Conservation (phyloP, 805 yeast genomes). For the Yarrowia sp. region DNA sequence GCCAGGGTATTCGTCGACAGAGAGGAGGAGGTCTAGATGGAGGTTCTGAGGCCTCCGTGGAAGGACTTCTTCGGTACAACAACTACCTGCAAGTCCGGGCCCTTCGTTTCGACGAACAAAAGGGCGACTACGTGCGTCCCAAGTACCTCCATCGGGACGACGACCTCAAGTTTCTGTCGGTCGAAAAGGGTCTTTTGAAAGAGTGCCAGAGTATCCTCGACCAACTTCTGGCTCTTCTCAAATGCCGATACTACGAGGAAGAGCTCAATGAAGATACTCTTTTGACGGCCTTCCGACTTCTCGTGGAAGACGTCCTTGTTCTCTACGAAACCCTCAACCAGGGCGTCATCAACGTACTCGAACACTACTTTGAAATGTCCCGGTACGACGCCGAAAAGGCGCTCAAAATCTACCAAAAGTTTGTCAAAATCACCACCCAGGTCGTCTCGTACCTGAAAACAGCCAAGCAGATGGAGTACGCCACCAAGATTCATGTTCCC, state of each 20-base stretch:
- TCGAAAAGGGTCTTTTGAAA: conserved; percentile 77
- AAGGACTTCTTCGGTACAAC: conserved; percentile 58
- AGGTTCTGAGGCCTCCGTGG: conserved; percentile 39
- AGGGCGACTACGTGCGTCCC: conserved; percentile 67
- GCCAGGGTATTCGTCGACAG: conserved; percentile 30
- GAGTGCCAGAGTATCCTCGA: conserved; percentile 82
- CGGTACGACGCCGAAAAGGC: conserved; percentile 83
- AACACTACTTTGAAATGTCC: conserved; percentile 92
- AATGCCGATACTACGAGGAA: conserved; percentile 77
- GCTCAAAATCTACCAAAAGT: conserved; percentile 74
- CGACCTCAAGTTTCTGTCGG: conserved; percentile 59
- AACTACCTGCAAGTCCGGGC: conserved; percentile 69
- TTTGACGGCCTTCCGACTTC: conserved; percentile 77
- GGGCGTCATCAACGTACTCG: conserved; percentile 90
- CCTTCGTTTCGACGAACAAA: conserved; percentile 56
- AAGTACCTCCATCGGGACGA: conserved; percentile 51
- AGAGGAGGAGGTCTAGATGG: conserved; percentile 31
- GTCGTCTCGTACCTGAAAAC: conserved; percentile 84
- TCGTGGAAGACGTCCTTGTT: conserved; percentile 85
- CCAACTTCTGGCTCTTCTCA: conserved; percentile 73
- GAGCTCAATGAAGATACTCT: conserved; percentile 74
- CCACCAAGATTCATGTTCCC: conserved; percentile 89
- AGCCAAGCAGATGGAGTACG: conserved; percentile 83
- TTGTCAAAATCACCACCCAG: conserved; percentile 79
- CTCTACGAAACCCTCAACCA: conserved; percentile 89